Evolutionary conservation across 495 filamentous ascomycete species (phyloP).

Genomic region (Neurospora sp.): DNA sequence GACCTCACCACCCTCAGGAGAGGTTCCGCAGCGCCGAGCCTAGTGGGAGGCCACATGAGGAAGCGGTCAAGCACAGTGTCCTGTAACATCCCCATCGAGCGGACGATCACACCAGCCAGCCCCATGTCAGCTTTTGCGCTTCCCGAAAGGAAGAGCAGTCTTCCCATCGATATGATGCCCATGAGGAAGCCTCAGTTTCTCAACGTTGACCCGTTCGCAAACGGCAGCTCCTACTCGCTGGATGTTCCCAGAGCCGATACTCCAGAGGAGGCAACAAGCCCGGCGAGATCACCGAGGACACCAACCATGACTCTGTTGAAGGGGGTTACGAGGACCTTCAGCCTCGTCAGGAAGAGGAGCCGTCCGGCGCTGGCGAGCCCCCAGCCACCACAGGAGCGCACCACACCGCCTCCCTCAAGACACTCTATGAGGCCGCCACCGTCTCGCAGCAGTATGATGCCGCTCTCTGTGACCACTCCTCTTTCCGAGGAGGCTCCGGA

Average conservation of each 20-base stretch:
- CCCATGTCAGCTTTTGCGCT: conserved; percentile 12
- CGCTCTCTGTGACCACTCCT: background rate
- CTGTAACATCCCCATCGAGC: conserved; percentile 7
- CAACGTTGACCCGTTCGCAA: conserved; percentile 37
- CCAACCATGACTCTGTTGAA: conserved; percentile 30
- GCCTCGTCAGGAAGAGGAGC: conserved; percentile 36
- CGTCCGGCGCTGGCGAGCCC: conserved; percentile 27
- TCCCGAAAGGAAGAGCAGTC: conserved; percentile 22
- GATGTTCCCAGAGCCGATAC: conserved; percentile 17
- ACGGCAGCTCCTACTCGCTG: conserved; percentile 27
- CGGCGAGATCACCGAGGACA: conserved; percentile 24
- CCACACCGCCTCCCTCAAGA: background rate
- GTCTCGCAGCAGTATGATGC: background rate
- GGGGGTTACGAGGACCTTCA: conserved; percentile 33
- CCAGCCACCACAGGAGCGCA: background rate
- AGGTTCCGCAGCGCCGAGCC: conserved; percentile 29
- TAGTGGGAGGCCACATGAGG: conserved; percentile 3
- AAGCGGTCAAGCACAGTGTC: conserved; percentile 20
- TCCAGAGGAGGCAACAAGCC: conserved; percentile 8
- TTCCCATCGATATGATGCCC: conserved; percentile 24
- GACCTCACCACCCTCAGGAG: conserved; percentile 27
- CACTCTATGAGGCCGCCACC: background rate
- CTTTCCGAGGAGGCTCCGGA: background rate
- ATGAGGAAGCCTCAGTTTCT: conserved; percentile 33
- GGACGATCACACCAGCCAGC: conserved; percentile 25